A percentile compares a stretch with the other conserved stretches of the same genome.
These are phyloP conservation scores for Gracilaria caudata DNA, from an alignment of 23 red algal genomes.

Conservation along the genomic window DNA sequence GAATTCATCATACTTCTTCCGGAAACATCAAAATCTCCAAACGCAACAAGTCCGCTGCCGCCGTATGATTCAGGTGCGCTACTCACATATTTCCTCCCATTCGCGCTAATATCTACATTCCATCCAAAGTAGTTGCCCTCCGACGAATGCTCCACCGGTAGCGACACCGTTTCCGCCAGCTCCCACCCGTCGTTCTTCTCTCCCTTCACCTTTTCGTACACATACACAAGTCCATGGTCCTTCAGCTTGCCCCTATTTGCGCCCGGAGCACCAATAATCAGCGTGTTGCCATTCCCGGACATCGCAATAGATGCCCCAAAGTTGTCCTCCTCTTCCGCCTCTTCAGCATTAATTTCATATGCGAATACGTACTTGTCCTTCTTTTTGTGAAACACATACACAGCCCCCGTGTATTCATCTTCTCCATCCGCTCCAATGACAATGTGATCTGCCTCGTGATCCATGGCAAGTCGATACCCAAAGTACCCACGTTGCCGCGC, in stretches of 20 bases:
- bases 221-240: conserved; percentile 51
- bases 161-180: conserved; percentile 19
- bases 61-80: conserved; percentile 11
- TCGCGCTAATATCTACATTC: conserved; percentile 40
- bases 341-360: conserved; percentile 26
- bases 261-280: conserved; percentile 64
- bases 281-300: conserved; percentile 38
- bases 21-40: conserved; percentile 22
- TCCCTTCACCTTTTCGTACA: conserved; percentile 51
- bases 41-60: conserved; percentile 23
- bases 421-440: conserved; percentile 76
- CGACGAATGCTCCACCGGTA: not conserved
- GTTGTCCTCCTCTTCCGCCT: conserved; percentile 55
- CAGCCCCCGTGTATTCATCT: conserved; percentile 70
- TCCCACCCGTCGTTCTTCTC: not conserved
- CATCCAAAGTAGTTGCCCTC: conserved; percentile 33
- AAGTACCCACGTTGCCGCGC: conserved; percentile 57
- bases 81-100: conserved; percentile 3
- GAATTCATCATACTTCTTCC: conserved; percentile 15
- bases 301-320: conserved; percentile 63
- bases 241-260: conserved; percentile 19
- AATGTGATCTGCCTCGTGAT: conserved; percentile 20
- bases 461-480: conserved; percentile 63
- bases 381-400: conserved; percentile 43
- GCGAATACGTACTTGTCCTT: conserved; percentile 9